phyloP scores from a whole-genome alignment of 495 filamentous ascomycete species.

The Staphylotrichum tortipilum region DNA sequence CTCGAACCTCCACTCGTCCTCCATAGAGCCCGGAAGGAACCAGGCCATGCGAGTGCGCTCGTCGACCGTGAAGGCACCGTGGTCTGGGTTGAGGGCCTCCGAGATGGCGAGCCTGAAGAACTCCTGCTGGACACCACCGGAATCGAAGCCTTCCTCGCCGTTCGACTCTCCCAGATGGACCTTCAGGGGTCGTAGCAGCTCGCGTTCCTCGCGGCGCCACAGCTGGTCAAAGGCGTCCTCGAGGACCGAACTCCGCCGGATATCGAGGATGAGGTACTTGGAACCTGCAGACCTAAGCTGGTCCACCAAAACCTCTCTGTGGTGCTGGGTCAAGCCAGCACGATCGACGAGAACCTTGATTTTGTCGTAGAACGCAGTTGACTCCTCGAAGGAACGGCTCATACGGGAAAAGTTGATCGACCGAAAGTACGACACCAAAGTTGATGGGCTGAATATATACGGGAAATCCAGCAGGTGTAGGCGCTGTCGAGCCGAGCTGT shows the following conservation, averaged over 20 bases:
- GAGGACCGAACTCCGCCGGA: constrained; percentile 62
- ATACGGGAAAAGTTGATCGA: constrained; percentile 80
- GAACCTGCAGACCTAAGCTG: constrained; percentile 55
- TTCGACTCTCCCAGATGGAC: constrained; percentile 71
- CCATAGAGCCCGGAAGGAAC: constrained; percentile 74
- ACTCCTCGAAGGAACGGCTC: constrained; percentile 64
- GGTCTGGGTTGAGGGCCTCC: constrained; percentile 66
- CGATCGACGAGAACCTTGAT: constrained; percentile 50
- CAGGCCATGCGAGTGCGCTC: constrained; percentile 66
- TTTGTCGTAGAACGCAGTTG: constrained; percentile 53
- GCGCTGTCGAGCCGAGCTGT: constrained; percentile 47
- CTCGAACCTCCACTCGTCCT: constrained; percentile 83
- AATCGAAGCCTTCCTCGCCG: constrained; percentile 85
- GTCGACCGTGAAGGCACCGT: constrained; percentile 70
- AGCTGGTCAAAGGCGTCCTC: constrained; percentile 78
- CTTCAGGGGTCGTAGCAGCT: constrained; percentile 78
- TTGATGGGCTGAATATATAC: constrained; percentile 67
- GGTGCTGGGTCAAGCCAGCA: constrained; percentile 36
- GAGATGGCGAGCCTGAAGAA: constrained; percentile 79
- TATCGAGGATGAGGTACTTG: constrained; percentile 68
- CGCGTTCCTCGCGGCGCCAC: constrained; percentile 73
- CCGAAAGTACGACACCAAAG: constrained; percentile 75
- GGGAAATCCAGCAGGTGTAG: constrained; percentile 73
- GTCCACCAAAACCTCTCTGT: constrained; percentile 44
- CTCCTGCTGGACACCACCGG: constrained; percentile 90